phyloP scores from a whole-genome alignment of 2,329 filamentous ascomycete genomes.

The Thelonectria blattea region DNA sequence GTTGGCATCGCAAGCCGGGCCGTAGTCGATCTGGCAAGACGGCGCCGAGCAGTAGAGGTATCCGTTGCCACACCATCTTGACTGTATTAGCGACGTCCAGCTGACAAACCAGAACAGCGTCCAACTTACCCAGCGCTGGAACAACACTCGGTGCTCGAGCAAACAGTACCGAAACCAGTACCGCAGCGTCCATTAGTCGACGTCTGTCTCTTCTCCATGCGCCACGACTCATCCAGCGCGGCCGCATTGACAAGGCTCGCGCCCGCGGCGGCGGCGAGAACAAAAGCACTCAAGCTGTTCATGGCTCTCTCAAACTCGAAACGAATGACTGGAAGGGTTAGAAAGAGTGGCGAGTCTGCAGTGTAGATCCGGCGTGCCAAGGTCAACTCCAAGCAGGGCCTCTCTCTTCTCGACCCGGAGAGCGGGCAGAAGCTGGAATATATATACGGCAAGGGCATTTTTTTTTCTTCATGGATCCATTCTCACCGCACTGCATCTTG shows the following conservation, averaged over 20 bases:
- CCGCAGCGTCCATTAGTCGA: constrained; percentile 53
- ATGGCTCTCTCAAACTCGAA: constrained; percentile 15
- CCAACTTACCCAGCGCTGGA: constrained; percentile 49
- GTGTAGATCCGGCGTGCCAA: constrained; percentile 6
- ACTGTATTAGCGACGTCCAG: constrained; percentile 7
- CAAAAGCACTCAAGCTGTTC: constrained; percentile 19
- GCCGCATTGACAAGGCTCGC: constrained; percentile 2
- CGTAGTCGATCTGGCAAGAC: constrained; percentile 66
- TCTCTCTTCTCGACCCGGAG: background rate
- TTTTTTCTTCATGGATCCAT: background rate
- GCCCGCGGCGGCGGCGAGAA: constrained; percentile 14
- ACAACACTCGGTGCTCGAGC: constrained; percentile 47
- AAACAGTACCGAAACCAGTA: constrained; percentile 43
- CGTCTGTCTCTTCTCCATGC: constrained; percentile 25
- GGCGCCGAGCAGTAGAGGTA: constrained; percentile 65
- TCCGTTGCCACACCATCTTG: constrained; percentile 61
- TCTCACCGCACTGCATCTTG: background rate
- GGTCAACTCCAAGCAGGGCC: background rate
- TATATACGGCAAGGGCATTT: background rate
- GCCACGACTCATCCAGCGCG: background rate
- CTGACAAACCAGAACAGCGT: background rate
- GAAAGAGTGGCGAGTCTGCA: constrained; percentile 28
- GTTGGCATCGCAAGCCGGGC: constrained; percentile 67
- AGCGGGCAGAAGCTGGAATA: background rate
- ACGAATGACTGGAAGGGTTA: constrained; percentile 29